phyloP scores from a whole-genome alignment of 202 grass and related monocot genomes.

The Schoenoplectus triqueter region DNA sequence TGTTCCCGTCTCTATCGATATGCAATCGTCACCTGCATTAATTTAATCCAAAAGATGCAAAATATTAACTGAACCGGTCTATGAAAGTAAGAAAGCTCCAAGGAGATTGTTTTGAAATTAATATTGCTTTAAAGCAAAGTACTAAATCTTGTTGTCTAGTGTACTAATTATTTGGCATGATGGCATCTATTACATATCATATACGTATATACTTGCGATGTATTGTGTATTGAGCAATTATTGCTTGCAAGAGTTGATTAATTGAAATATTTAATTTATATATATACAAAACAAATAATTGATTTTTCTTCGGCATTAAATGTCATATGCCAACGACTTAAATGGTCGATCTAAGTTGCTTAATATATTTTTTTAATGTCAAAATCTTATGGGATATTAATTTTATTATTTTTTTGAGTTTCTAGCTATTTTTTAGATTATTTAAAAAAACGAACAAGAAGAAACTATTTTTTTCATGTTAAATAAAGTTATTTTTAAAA shows the following conservation, averaged over 20 bases:
- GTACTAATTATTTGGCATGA: constrained; percentile 3
- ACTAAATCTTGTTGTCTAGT: constrained; percentile 22
- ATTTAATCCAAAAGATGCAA: constrained; percentile 3
- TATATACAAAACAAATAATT: not conserved
- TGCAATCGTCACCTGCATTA: constrained; percentile 70
- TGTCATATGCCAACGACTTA: no score
- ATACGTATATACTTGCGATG: not conserved
- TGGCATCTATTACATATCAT: not conserved
- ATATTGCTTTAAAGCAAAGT: constrained; percentile 32
- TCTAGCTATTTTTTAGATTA: no score
- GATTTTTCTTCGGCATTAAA: not conserved
- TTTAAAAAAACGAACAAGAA: no score
- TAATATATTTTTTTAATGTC: no score
- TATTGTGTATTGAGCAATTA: not conserved
- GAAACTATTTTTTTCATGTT: no score
- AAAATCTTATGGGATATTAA: no score
- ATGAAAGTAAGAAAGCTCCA: not conserved
- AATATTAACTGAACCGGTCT: not conserved
- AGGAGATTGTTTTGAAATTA: not conserved
- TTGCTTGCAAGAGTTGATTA: constrained; percentile 8
- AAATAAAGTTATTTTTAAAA: no score
- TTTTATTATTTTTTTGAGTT: no score
- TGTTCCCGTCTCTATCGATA: constrained; percentile 67
- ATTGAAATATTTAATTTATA: not conserved
- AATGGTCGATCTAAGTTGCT: no score